These are phyloP conservation scores for Aspergillus ostianus DNA, from an alignment of 495 filamentous ascomycete species.

Conservation along the genomic window DNA sequence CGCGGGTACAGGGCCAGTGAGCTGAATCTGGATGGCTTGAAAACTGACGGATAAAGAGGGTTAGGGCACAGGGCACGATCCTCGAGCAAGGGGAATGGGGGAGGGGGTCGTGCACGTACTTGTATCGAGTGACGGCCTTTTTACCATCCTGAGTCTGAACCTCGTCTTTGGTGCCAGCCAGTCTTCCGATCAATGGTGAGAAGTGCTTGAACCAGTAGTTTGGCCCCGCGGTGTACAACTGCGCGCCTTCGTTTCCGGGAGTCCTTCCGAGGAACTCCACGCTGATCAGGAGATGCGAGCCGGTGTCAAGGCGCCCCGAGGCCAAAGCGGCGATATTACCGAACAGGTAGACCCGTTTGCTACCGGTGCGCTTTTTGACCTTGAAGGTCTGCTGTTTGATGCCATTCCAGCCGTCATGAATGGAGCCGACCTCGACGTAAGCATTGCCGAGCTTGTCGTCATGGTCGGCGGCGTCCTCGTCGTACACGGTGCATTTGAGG, in stretches of 20 bases:
- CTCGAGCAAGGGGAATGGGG: background rate
- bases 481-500: constrained; percentile 78
- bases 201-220: constrained; percentile 81
- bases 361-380: constrained; percentile 79
- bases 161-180: constrained; percentile 72
- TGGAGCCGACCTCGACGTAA: constrained; percentile 55
- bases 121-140: constrained; percentile 62
- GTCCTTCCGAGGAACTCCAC: constrained; percentile 74
- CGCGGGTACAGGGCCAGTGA: constrained; percentile 75
- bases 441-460: constrained; percentile 87
- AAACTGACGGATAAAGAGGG: constrained; percentile 56
- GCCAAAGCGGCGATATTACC: constrained; percentile 61
- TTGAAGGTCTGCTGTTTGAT: constrained; percentile 64
- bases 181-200: constrained; percentile 81
- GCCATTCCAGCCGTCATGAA: constrained; percentile 66
- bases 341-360: constrained; percentile 78
- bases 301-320: constrained; percentile 51
- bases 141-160: constrained; percentile 45
- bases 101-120: constrained; percentile 47
- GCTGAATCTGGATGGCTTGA: constrained; percentile 89
- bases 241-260: constrained; percentile 64
- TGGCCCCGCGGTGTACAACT: constrained; percentile 74
- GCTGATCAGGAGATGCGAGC: constrained; percentile 63
- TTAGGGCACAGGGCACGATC: background rate
- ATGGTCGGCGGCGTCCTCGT: constrained; percentile 84